A percentile compares a stretch with the other conserved stretches of the same genome.
phyloP scores from a whole-genome alignment of 305 asterid genomes.

The Solanum hybrid region DNA sequence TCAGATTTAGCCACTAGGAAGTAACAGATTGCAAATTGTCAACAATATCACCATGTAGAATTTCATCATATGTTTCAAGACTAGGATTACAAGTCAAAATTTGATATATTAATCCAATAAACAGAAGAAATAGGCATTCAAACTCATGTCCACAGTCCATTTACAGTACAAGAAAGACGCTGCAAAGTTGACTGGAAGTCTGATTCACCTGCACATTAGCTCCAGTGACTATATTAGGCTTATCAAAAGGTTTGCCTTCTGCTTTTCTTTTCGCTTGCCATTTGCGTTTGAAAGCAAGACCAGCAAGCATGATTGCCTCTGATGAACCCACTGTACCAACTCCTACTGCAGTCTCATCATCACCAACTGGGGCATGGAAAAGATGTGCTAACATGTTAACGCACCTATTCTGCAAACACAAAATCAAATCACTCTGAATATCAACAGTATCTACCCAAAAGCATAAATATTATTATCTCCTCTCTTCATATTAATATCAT shows the following conservation, averaged over 20 bases:
- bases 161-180: not conserved
- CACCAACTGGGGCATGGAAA: conserved; percentile 53
- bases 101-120: not conserved
- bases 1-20: not conserved
- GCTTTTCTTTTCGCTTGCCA: conserved; percentile 60
- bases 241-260: conserved; percentile 32
- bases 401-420: conserved; percentile 44
- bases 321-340: conserved; percentile 65
- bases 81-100: not conserved
- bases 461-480: not conserved
- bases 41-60: not conserved
- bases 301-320: conserved; percentile 70
- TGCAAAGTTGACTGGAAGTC: not conserved
- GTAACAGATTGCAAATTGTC: not conserved
- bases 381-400: conserved; percentile 66
- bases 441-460: not conserved
- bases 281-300: conserved; percentile 64
- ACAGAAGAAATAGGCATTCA: not conserved
- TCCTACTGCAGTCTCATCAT: conserved; percentile 41
- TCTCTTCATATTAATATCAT: not conserved
- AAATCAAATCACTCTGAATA: not conserved
- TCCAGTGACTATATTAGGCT: conserved; percentile 62
- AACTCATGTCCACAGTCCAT: not conserved
- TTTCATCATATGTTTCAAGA: not conserved
- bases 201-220: conserved; percentile 52